Conservation (phyloP, 805 yeast genomes). For the Ogataea pilisensis region DNA sequence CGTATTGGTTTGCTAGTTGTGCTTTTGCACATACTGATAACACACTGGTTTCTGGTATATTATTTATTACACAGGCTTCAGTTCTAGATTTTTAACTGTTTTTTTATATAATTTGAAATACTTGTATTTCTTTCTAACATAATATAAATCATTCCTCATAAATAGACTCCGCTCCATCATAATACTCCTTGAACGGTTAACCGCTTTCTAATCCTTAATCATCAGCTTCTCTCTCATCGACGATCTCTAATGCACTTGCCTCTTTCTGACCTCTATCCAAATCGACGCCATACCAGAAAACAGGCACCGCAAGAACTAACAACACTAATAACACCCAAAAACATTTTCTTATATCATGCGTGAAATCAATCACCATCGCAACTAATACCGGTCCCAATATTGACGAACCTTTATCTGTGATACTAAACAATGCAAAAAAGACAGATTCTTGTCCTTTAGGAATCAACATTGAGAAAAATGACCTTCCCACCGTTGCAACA, state of each 20-base stretch:
- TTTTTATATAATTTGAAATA: too few species aligned
- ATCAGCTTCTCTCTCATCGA: slow-evolving; percentile 25
- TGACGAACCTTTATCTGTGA: slow-evolving; percentile 79
- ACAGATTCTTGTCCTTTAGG: slow-evolving; percentile 74
- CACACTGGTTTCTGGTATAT: too few species aligned
- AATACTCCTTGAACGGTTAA: too few species aligned
- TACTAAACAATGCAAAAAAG: slow-evolving; percentile 69
- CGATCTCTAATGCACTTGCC: slow-evolving; percentile 16
- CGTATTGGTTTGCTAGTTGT: too few species aligned
- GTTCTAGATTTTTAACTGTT: too few species aligned
- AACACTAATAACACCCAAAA: slow-evolving; percentile 59
- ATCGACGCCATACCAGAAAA: slow-evolving; percentile 47
- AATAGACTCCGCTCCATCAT: too few species aligned
- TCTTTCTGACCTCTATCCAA: slow-evolving; percentile 55
- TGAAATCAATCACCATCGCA: slow-evolving; percentile 67
- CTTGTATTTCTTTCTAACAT: too few species aligned
- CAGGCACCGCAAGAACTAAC: slow-evolving; percentile 51
- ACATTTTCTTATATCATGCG: slow-evolving; percentile 71
- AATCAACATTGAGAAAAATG: slow-evolving; percentile 62
- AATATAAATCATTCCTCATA: too few species aligned
- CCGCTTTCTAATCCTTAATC: too few species aligned
- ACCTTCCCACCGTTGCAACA: slow-evolving; percentile 62
- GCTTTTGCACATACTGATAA: too few species aligned
- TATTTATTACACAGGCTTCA: too few species aligned
- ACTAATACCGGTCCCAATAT: slow-evolving; percentile 69